phyloP scores from a whole-genome alignment of 306 rosid genomes.

The Begonia masoniana region DNA sequence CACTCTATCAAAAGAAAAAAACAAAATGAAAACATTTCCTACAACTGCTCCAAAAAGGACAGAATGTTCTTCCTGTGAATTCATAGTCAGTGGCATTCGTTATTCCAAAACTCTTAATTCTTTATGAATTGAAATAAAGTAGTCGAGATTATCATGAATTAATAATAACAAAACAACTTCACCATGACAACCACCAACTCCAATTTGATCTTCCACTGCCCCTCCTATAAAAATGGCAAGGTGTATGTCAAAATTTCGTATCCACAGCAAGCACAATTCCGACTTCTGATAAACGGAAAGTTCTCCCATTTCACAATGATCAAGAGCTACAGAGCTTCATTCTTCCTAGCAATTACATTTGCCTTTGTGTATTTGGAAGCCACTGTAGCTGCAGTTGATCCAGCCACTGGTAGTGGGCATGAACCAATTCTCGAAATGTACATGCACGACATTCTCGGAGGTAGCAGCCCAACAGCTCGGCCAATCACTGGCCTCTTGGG shows the following conservation, averaged over 20 bases:
- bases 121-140: too few species aligned
- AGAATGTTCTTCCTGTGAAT: too few species aligned
- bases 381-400: conserved; percentile 27
- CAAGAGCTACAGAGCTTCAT: conserved; percentile 7
- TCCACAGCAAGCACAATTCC: conserved; percentile 3
- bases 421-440: conserved; percentile 57
- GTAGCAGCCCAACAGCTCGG: conserved; percentile 67
- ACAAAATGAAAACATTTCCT: too few species aligned
- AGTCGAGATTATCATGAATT: too few species aligned
- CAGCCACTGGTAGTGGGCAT: conserved; percentile 31
- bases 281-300: conserved; percentile 3
- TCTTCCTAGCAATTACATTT: conserved; percentile 18
- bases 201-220: conserved; percentile 14
- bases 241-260: conserved; percentile 17
- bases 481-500: conserved; percentile 75
- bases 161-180: conserved; percentile 25
- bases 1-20: too few species aligned
- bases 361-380: conserved; percentile 17
- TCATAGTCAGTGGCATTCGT: too few species aligned
- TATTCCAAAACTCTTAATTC: too few species aligned
- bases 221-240: too few species aligned
- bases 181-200: conserved; percentile 37
- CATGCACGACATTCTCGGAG: conserved; percentile 87
- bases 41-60: too few species aligned
- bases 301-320: conserved; percentile 20